Percentiles rank a stretch among this genome's conserved stretches.
phyloP scores from a whole-genome alignment of 176 grass and related monocot species.

The Oryza meridionalis region DNA sequence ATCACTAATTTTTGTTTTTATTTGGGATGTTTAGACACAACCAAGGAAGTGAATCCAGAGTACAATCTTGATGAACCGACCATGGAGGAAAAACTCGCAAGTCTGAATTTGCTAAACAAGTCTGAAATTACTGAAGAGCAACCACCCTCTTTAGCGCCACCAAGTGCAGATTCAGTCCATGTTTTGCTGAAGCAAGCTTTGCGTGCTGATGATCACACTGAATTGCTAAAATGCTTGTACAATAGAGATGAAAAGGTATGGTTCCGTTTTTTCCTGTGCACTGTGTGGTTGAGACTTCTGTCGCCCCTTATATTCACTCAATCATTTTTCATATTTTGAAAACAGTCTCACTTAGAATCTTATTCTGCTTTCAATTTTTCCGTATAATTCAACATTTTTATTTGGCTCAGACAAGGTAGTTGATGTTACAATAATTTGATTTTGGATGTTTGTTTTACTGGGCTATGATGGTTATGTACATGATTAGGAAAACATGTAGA shows the following conservation, averaged over 20 bases:
- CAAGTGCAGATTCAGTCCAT: conserved; percentile 90
- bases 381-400: conserved; percentile 2
- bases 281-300: conserved; percentile 7
- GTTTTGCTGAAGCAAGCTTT: conserved; percentile 96
- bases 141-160: conserved; percentile 52
- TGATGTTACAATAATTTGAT: background rate
- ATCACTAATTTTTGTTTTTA: conserved; percentile 23
- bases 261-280: conserved; percentile 25
- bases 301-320: background rate
- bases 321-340: background rate
- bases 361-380: background rate
- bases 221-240: conserved; percentile 76
- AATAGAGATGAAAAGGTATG: conserved; percentile 83
- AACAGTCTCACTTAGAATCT: conserved; percentile 1
- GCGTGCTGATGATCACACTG: conserved; percentile 74
- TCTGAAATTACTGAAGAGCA: conserved; percentile 42
- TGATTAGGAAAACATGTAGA: background rate
- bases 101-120: conserved; percentile 55
- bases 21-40: conserved; percentile 44
- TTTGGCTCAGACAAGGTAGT: background rate
- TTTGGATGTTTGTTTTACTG: background rate
- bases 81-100: conserved; percentile 83
- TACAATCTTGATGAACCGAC: conserved; percentile 74
- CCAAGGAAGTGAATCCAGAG: conserved; percentile 43
- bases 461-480: background rate